These are phyloP conservation scores for Quercus engelmannii DNA, from an alignment of 306 rosid genomes.

Conservation along the genomic window DNA sequence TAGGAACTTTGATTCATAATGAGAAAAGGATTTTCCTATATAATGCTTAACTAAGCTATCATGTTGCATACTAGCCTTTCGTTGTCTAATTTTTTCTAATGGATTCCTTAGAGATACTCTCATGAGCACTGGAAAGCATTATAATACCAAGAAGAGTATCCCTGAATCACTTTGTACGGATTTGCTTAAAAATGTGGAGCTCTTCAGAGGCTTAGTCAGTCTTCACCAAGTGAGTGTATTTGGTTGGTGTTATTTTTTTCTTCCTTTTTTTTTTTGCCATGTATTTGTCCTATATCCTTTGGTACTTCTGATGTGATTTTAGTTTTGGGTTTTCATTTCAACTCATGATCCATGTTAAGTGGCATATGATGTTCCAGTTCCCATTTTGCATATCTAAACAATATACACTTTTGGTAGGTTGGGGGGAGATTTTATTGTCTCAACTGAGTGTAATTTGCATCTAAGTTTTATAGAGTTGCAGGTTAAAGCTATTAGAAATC, in stretches of 20 bases:
- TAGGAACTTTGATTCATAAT: neutral
- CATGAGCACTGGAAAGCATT: constrained; percentile 90
- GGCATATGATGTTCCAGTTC: neutral
- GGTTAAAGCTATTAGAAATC: neutral
- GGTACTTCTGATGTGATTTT: neutral
- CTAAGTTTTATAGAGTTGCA: neutral
- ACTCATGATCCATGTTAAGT: neutral
- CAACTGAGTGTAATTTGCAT: neutral
- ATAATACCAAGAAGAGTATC: constrained; percentile 78
- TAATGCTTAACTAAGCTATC: neutral
- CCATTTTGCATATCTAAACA: neutral
- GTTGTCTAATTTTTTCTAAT: neutral
- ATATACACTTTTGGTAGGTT: neutral
- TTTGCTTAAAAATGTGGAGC: constrained; percentile 85
- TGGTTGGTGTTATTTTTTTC: constrained; percentile 4
- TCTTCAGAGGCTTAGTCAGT: constrained; percentile 80
- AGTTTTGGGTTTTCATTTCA: neutral
- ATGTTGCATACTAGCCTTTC: neutral
- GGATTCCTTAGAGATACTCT: constrained; percentile 66
- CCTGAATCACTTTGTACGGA: constrained; percentile 76
- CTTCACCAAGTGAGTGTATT: constrained; percentile 76
- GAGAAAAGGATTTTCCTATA: neutral
- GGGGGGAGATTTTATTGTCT: neutral
- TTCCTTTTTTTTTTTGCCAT: neutral
- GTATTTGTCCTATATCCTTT: neutral